Conservation (phyloP, 2,329 filamentous ascomycete genomes). For the Aaosphaeria arxii region DNA sequence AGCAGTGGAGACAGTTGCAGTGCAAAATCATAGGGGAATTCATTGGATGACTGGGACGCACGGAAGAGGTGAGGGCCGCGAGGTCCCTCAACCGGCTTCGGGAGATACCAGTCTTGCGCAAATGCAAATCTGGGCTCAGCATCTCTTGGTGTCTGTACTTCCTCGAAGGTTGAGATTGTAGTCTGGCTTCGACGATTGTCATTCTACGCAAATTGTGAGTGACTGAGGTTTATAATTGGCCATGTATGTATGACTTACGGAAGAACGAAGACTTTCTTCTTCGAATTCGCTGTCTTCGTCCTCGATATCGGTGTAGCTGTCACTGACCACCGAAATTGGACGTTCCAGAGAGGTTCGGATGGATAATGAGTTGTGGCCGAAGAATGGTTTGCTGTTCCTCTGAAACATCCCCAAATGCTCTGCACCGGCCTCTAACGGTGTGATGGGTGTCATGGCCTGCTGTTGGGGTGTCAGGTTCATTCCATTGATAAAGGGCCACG, state of each 20-base stretch:
- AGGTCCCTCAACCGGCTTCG: slow-evolving; percentile 72
- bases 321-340: slow-evolving; percentile 69
- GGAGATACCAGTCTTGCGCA: slow-evolving; percentile 58
- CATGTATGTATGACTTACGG: slow-evolving; percentile 52
- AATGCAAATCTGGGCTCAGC: slow-evolving; percentile 56
- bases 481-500: slow-evolving; percentile 4
- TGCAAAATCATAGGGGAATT: slow-evolving; percentile 49
- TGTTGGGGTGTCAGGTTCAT: slow-evolving; percentile 22
- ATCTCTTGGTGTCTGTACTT: slow-evolving; percentile 69
- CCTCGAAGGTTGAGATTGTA: slow-evolving; percentile 83
- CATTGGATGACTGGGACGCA: slow-evolving; percentile 60
- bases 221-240: slow-evolving; percentile 17
- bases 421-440: slow-evolving; percentile 41
- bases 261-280: slow-evolving; percentile 58
- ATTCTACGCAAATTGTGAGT: slow-evolving; percentile 44
- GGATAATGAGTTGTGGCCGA: slow-evolving; percentile 42
- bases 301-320: slow-evolving; percentile 75
- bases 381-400: slow-evolving; percentile 53
- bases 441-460: slow-evolving; percentile 46
- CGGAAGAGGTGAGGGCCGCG: slow-evolving; percentile 85
- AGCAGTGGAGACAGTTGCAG: slow-evolving; percentile 73
- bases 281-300: slow-evolving; percentile 48
- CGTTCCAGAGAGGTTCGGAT: slow-evolving; percentile 46
- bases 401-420: slow-evolving; percentile 45
- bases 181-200: slow-evolving; percentile 68